Evolutionary conservation across 2,329 filamentous ascomycete species (phyloP), one percentile per base, ranked within the genome.

Genomic region (Myrmaecium sp.): DNA sequence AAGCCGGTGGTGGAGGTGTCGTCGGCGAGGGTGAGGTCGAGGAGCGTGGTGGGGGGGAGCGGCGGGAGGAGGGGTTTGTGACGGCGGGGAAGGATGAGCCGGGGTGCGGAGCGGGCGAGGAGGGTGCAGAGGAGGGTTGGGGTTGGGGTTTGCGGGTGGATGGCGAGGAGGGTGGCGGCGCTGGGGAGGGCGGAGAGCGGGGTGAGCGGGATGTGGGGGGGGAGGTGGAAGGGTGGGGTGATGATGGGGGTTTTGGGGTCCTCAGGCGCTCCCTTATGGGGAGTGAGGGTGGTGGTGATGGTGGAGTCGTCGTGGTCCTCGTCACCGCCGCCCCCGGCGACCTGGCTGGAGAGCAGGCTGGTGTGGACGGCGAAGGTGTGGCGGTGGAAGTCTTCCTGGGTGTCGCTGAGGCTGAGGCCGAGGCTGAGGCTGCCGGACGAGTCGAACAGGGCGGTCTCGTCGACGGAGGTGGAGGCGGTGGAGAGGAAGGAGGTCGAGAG

Each of bases 1-100:
- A 94, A 92, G 3, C 76, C 78, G 0, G 79, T 69, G 35, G 64
- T 69, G 35, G 64, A 69, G 0, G 83, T 92, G 27, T 93, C 79
- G 47, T 95, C 86, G 4, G 79, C 84, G 1, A 94, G 70, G 1
- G 84, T 58, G 2, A 89, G 50, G 48, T 92, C 82, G 21, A 86
- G 57, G 3, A 92, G 61, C 5, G 77, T 66, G 27, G 74, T 61
- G 12, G 16, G 7, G 6, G 23, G 32, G 21, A 49, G 33, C 19
- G 50, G 46, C 30, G 40, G 41, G 2, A 50, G 31, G 22, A 59
- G 51, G 32, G 52, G 54, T 28, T 54, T 58, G 41, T 57, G 58
- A 5, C 60, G 58, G 14, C 74, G 68, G 55, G 66, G 74, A 20
- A 67, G 63, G 0, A 83, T 80, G 16, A 59, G 63, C 14, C 78